Evolutionary conservation across 495 filamentous ascomycete species (phyloP), one percentile per base, ranked within the genome.

Genomic region (Talaromyces proteolyticus): DNA sequence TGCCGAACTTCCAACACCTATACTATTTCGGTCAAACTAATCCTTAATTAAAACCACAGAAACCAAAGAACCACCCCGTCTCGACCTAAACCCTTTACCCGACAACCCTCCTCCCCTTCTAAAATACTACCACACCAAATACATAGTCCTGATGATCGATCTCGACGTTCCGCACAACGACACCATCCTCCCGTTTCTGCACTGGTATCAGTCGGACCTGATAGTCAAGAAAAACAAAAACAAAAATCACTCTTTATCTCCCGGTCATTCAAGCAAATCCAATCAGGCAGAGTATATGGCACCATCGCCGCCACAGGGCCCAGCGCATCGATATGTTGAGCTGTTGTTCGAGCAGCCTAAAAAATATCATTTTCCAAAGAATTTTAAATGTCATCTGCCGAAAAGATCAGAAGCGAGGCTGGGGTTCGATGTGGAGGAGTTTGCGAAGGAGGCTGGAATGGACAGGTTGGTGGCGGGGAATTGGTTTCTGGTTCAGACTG

Each of bases 201-300:
- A 49, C 12, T 49, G 47, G 47, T 49, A 49, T 41, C 47, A 49
- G 22, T 36, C 47, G 0, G 47, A 49, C 18, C 36, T 49, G 14
- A 24, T 10, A 14, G n/a, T 49, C 29, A 34, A 34, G 17, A 16
- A 49, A 3, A 20, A 25, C 17, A 49, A 41, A 18, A 24, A 21
- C 20, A 21, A 36, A n/a, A 40, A n/a, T n/a, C n/a, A n/a, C n/a
- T n/a, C 17, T 11, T 22, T 49, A 18, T 17, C n/a, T 6, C 2
- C 25, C 4, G 34, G 34, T 7, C 37, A 41, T 18, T 41, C 18
- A 7, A 49, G 37, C 18, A 29, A 49, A 22, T 36, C 2, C 7
- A 6, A 17, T n/a, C 22, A 40, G 7, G 47, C 47, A 17, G 22
- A 49, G 14, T 49, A 49, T 12, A 37, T 37, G 7, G 24, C 47